These are phyloP conservation scores for Suhomyces bolitotheri DNA, from an alignment of 1,139 yeast genomes.

Conservation along the genomic window DNA sequence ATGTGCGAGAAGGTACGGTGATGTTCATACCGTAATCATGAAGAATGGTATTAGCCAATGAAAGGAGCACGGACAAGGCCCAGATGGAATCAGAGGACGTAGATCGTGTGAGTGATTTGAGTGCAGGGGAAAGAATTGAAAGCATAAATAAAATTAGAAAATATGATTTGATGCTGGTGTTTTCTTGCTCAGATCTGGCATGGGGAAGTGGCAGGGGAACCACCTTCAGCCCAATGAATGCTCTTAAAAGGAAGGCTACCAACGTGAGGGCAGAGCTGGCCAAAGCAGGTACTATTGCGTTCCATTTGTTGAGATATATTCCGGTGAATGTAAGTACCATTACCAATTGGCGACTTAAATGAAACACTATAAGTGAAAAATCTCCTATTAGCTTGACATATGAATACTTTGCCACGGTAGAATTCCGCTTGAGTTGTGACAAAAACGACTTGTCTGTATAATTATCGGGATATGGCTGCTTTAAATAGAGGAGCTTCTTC, in stretches of 20 bases:
- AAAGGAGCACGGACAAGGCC: conserved; percentile 83
- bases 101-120: conserved; percentile 82
- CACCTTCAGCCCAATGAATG: conserved; percentile 16
- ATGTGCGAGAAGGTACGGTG: conserved; percentile 17
- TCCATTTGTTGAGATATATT: conserved; percentile 48
- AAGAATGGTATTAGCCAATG: conserved; percentile 62
- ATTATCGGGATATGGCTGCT: conserved; percentile 88
- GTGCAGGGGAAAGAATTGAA: conserved; percentile 81
- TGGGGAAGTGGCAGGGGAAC: conserved; percentile 13
- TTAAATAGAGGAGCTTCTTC: conserved; percentile 85
- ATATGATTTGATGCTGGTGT: conserved; percentile 55
- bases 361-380: conserved; percentile 66
- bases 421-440: conserved; percentile 73
- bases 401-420: conserved; percentile 70
- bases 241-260: conserved; percentile 22
- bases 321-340: conserved; percentile 66
- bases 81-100: conserved; percentile 94
- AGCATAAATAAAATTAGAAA: conserved; percentile 67
- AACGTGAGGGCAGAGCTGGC: conserved; percentile 28
- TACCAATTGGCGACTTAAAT: conserved; percentile 59
- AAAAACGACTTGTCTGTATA: conserved; percentile 81
- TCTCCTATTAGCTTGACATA: conserved; percentile 65
- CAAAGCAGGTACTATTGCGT: conserved; percentile 39
- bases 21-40: conserved; percentile 61
- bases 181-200: conserved; percentile 13